Evolutionary conservation across 2,329 filamentous ascomycete species (phyloP), one percentile per base, ranked within the genome.

Genomic region (Colletotrichum paranaense): DNA sequence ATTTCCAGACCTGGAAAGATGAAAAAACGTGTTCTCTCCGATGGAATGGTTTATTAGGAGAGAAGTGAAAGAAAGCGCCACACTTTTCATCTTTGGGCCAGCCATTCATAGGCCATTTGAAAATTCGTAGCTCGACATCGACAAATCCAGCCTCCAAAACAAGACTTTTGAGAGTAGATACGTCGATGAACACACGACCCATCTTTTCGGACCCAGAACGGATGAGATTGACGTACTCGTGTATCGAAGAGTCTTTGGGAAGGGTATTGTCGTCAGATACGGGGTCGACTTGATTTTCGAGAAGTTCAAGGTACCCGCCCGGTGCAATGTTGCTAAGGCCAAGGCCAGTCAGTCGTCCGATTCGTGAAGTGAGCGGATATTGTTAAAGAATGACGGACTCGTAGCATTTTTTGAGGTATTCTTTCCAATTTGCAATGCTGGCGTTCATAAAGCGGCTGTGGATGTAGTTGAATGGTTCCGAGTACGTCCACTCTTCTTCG

Each of bases 351-450:
- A n/a, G 6, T 9, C 19, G 8, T 7, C 19, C 8, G 4, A 9
- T 49, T 49, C 1, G 4, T 8, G 4, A 49, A 19, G 3, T 49
- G 7, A 49, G 32, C 19, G 19, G n/a, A n/a, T 8, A 49, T 19
- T 9, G 6, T n/a, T n/a, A 0, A 2, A 11, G 0, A 1, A 9
- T 4, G 1, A 49, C 42, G 2, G 4, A 49, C 42, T 49, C 19
- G 19, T 49, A 49, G 42, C 42, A 49, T 49, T 49, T 49, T 2
- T 49, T 4, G 8, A 49, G 19, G 2, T 49, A 49, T 22, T 49
- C 8, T 22, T 49, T 49, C 42, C 42, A 49, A 0, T 49, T 22
- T 49, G 42, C 8, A 8, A 49, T 1, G 42, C 42, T 49, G 4
- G 19, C 42, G 42, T 22, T 49, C 42, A 49, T 49, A 8, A 49